These are phyloP conservation scores for Drosera capensis DNA, from an alignment of 148 eudicot species.

Conservation along the genomic window DNA sequence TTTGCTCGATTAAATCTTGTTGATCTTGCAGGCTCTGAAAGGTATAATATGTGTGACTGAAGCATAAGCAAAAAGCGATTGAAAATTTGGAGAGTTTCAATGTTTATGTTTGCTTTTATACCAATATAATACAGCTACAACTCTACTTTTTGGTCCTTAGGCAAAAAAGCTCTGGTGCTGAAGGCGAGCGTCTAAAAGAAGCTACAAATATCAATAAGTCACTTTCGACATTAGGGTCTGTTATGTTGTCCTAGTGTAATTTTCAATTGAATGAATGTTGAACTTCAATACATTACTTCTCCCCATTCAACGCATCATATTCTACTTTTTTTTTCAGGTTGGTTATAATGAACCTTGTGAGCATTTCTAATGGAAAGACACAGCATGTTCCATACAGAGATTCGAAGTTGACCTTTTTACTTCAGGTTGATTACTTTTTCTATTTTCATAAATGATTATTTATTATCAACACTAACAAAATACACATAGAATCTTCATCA, in stretches of 20 bases:
- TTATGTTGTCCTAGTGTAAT: slow-evolving; percentile 4
- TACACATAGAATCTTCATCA: too few relatives aligned
- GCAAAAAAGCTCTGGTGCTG: slow-evolving; percentile 99
- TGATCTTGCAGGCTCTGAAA: slow-evolving; percentile 99
- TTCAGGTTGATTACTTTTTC: slow-evolving; percentile 41
- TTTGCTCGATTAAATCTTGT: slow-evolving; percentile 54
- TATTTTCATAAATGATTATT: background rate
- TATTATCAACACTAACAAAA: too few relatives aligned
- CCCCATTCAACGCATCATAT: background rate
- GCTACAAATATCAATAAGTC: slow-evolving; percentile 97
- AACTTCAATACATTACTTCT: background rate
- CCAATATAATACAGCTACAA: too few relatives aligned
- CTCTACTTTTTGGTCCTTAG: too few relatives aligned
- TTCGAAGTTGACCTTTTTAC: slow-evolving; percentile 95
- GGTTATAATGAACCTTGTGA: slow-evolving; percentile 95
- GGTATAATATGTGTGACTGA: slow-evolving; percentile 44
- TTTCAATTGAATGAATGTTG: too few relatives aligned
- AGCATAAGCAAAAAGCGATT: too few relatives aligned
- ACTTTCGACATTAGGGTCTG: slow-evolving; percentile 91
- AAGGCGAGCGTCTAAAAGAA: slow-evolving; percentile 97
- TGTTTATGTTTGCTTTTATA: too few relatives aligned
- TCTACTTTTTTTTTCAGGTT: slow-evolving; percentile 39
- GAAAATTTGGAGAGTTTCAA: too few relatives aligned
- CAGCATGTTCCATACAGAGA: slow-evolving; percentile 95
- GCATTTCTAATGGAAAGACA: slow-evolving; percentile 74